Conservation (phyloP, 192 early-diverging fungal genomes). For the Mortierella antarctica region DNA sequence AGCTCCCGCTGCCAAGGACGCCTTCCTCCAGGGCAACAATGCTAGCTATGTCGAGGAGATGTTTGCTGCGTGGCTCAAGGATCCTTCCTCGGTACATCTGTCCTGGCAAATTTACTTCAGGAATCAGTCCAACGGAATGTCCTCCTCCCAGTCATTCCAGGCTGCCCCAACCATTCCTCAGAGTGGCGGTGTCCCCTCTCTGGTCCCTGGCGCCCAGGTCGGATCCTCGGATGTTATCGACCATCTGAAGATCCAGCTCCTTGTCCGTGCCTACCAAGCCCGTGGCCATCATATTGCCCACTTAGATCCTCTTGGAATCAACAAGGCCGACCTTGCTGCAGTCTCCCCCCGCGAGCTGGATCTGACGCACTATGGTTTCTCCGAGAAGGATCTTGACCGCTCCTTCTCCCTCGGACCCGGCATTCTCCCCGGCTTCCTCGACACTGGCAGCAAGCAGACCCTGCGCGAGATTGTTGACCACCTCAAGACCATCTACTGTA, state of each 20-base stretch:
- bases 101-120: slow-evolving; percentile 98
- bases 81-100: slow-evolving; percentile 91
- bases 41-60: slow-evolving; percentile 94
- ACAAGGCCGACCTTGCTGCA: slow-evolving; percentile 62
- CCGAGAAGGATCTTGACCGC: slow-evolving; percentile 90
- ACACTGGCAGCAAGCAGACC: slow-evolving; percentile 79
- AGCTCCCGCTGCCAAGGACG: slow-evolving; percentile 69
- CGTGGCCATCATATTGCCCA: slow-evolving; percentile 96
- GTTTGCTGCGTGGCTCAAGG: slow-evolving; percentile 92
- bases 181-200: slow-evolving; percentile 67
- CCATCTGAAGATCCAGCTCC: slow-evolving; percentile 97
- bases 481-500: slow-evolving; percentile 90
- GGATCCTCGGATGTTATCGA: slow-evolving; percentile 81
- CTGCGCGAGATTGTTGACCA: slow-evolving; percentile 90
- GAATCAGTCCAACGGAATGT: slow-evolving; percentile 74
- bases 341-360: slow-evolving; percentile 84
- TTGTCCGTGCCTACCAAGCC: slow-evolving; percentile 95
- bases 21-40: slow-evolving; percentile 88
- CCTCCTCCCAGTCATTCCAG: slow-evolving; percentile 78
- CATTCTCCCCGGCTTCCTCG: slow-evolving; percentile 89
- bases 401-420: slow-evolving; percentile 94
- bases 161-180: slow-evolving; percentile 85
- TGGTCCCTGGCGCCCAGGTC: slow-evolving; percentile 60
- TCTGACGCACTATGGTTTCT: slow-evolving; percentile 93
- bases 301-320: slow-evolving; percentile 94